These are phyloP conservation scores for Dicorynia guianensis DNA, from an alignment of 306 rosid genomes.

Conservation along the genomic window DNA sequence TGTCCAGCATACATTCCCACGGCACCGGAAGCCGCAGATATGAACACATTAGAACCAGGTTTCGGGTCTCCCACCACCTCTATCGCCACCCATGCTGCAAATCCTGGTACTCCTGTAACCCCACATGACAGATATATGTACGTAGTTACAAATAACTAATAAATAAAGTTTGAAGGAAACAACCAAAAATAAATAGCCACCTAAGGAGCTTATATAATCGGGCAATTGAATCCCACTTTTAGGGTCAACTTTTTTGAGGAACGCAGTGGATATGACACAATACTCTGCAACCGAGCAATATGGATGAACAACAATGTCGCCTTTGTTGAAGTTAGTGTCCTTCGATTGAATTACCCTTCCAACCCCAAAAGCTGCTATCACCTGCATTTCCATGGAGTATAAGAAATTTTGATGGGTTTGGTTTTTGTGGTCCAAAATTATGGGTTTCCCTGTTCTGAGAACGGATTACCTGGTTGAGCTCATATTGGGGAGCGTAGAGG, in stretches of 20 bases:
- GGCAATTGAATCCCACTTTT: slow-evolving; percentile 54
- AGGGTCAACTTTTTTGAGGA: slow-evolving; percentile 46
- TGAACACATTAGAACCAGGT: slow-evolving; percentile 58
- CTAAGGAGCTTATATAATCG: slow-evolving; percentile 57
- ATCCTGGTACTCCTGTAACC: slow-evolving; percentile 60
- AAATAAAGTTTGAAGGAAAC: too few species aligned
- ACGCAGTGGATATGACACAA: slow-evolving; percentile 39
- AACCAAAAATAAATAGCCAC: slow-evolving; percentile 11
- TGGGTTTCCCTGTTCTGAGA: too few species aligned
- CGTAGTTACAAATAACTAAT: too few species aligned
- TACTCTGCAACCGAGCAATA: slow-evolving; percentile 52
- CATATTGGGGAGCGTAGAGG: slow-evolving; percentile 41
- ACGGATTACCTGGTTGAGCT: slow-evolving; percentile 48
- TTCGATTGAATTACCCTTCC: slow-evolving; percentile 54
- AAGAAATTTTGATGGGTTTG: too few species aligned
- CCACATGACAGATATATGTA: too few species aligned
- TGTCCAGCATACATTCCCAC: slow-evolving; percentile 75
- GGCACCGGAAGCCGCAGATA: slow-evolving; percentile 71
- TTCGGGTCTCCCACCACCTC: slow-evolving; percentile 58
- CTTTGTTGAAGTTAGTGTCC: slow-evolving; percentile 48
- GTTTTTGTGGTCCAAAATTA: too few species aligned
- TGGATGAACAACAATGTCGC: slow-evolving; percentile 48
- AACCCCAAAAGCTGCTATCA: slow-evolving; percentile 44
- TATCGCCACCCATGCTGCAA: slow-evolving; percentile 77
- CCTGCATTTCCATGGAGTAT: slow-evolving; percentile 33